Percentiles rank a stretch among this genome's conserved stretches.
Evolutionary conservation across 345 rosid genomes (phyloP).

Genomic region (Eucalyptus lansdowneana): DNA sequence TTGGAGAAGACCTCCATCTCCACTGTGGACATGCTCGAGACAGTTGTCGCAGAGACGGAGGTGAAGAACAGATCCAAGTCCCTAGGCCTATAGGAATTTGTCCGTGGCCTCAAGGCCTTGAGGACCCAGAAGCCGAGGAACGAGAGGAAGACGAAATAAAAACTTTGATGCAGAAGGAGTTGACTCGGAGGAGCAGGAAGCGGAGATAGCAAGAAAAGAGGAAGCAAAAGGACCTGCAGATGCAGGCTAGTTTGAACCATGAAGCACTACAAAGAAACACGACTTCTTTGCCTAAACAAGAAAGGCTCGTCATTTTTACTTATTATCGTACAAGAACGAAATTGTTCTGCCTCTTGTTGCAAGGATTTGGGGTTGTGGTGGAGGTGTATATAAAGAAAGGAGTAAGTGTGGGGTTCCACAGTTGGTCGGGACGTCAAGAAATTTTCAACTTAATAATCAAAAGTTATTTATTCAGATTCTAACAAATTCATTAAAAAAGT

Average conservation of each 20-base stretch:
- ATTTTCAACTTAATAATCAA: background rate
- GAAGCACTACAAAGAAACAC: background rate
- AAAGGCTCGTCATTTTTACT: background rate
- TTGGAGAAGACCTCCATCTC: constrained; percentile 42
- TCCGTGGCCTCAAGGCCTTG: constrained; percentile 13
- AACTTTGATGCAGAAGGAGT: constrained; percentile 22
- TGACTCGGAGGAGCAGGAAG: background rate
- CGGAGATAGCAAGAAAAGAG: background rate
- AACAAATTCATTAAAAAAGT: background rate
- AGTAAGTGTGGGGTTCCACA: background rate
- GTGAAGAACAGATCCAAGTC: background rate
- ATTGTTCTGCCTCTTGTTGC: background rate
- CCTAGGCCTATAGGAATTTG: constrained; percentile 7
- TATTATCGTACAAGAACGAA: background rate
- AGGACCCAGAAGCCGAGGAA: constrained; percentile 12
- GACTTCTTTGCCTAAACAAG: background rate
- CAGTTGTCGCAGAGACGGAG: background rate
- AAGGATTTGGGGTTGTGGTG: background rate
- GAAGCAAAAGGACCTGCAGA: background rate
- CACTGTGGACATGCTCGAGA: constrained; percentile 3
- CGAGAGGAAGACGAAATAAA: constrained; percentile 24
- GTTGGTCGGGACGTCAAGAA: background rate
- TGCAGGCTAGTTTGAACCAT: background rate
- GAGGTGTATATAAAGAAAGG: background rate
- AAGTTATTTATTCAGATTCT: background rate